Evolutionary conservation across 140 eudicot species (phyloP).

Genomic region (Oenanthe javanica): DNA sequence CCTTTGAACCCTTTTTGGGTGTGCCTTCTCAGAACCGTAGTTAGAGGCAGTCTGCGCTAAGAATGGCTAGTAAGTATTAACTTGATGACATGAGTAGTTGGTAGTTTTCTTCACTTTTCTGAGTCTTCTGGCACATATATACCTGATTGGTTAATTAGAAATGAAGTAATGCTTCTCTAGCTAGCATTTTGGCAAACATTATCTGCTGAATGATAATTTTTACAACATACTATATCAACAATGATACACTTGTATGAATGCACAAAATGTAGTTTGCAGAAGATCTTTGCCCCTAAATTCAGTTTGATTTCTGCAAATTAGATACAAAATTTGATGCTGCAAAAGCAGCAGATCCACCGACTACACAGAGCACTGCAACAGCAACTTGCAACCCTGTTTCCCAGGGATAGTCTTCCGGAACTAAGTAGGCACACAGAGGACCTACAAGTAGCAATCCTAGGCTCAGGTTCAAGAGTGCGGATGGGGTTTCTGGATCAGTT

Average conservation of each 20-base stretch:
- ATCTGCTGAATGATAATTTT: not conserved
- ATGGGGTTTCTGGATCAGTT: slow-evolving; percentile 69
- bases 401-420: slow-evolving; percentile 90
- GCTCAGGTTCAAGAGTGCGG: slow-evolving; percentile 61
- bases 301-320: slow-evolving; percentile 68
- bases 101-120: not conserved
- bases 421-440: slow-evolving; percentile 58
- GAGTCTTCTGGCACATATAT: not conserved
- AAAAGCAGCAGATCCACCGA: slow-evolving; percentile 94
- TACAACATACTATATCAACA: not conserved
- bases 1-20: too few species aligned
- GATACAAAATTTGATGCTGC: slow-evolving; percentile 92
- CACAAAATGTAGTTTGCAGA: not conserved
- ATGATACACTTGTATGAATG: not conserved
- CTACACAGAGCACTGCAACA: slow-evolving; percentile 55
- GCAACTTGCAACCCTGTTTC: slow-evolving; percentile 58
- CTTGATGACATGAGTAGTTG: not conserved
- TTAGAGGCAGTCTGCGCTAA: not conserved
- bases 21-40: not conserved
- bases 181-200: not conserved
- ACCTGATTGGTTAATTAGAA: not conserved
- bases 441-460: slow-evolving; percentile 45
- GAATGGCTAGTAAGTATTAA: not conserved
- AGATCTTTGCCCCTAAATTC: slow-evolving; percentile 10
- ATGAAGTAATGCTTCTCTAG: not conserved